These are phyloP conservation scores for Phoma herbarum DNA, from an alignment of 2,329 filamentous ascomycete genomes.

Conservation along the genomic window DNA sequence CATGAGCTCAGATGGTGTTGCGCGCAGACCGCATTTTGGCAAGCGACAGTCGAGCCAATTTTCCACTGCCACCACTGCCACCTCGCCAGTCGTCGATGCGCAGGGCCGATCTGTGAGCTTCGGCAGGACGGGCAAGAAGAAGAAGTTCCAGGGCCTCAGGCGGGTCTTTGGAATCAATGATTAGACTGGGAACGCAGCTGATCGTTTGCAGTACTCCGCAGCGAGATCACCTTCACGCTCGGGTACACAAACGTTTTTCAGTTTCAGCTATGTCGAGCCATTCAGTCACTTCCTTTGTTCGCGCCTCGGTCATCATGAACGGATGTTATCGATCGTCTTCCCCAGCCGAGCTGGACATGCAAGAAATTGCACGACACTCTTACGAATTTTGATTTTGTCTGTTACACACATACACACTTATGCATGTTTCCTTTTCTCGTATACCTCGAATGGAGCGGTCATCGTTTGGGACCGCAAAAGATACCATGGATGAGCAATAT, in stretches of 20 bases:
- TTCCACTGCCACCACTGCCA: conserved; percentile 26
- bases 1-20: conserved; percentile 43
- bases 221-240: conserved; percentile 5
- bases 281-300: conserved; percentile 13
- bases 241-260: conserved; percentile 12
- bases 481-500: conserved; percentile 18
- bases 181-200: conserved; percentile 45
- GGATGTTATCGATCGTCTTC: conserved; percentile 15
- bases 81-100: conserved; percentile 31
- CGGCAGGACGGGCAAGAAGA: conserved; percentile 59
- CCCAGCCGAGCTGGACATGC: neutral
- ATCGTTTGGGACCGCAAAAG: conserved; percentile 6
- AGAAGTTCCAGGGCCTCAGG: conserved; percentile 73
- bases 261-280: conserved; percentile 13
- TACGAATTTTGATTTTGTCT: conserved; percentile 2
- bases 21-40: conserved; percentile 33
- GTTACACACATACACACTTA: conserved; percentile 5
- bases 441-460: conserved; percentile 4
- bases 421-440: conserved; percentile 6
- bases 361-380: conserved; percentile 2
- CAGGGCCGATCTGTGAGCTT: conserved; percentile 34
- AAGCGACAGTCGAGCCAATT: conserved; percentile 35
- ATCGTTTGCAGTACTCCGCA: conserved; percentile 16
- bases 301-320: conserved; percentile 12
- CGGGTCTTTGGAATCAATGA: conserved; percentile 70